Evolutionary conservation across 306 rosid genomes (phyloP).

Genomic region (Comarum palustre): DNA sequence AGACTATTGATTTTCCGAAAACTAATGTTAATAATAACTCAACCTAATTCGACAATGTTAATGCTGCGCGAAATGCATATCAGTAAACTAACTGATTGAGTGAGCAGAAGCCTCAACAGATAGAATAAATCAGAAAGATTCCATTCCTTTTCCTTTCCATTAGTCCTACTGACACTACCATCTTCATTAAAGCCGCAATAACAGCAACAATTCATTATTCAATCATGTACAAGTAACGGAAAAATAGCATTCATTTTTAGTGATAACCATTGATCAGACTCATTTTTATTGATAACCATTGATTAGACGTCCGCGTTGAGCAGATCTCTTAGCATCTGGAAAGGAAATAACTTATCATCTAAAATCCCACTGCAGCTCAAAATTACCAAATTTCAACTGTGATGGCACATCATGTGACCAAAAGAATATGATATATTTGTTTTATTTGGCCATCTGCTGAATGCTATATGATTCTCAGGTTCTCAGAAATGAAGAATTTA

Average conservation of each 20-base stretch:
- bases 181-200: neutral
- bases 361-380: slow-evolving; percentile 3
- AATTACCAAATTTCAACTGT: neutral
- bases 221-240: neutral
- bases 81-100: neutral
- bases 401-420: neutral
- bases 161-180: neutral
- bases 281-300: too few species aligned
- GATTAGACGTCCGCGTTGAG: neutral
- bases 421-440: neutral
- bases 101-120: neutral
- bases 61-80: neutral
- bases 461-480: neutral
- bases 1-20: neutral
- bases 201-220: neutral
- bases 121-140: neutral
- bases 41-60: neutral
- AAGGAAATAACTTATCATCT: neutral
- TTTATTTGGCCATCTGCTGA: neutral
- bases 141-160: neutral
- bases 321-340: neutral
- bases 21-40: neutral
- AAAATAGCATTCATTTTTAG: neutral
- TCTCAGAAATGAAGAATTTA: neutral
- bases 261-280: too few species aligned